phyloP scores from a whole-genome alignment of 2,329 filamentous ascomycete genomes.

The Phyllosticta ampelicida region DNA sequence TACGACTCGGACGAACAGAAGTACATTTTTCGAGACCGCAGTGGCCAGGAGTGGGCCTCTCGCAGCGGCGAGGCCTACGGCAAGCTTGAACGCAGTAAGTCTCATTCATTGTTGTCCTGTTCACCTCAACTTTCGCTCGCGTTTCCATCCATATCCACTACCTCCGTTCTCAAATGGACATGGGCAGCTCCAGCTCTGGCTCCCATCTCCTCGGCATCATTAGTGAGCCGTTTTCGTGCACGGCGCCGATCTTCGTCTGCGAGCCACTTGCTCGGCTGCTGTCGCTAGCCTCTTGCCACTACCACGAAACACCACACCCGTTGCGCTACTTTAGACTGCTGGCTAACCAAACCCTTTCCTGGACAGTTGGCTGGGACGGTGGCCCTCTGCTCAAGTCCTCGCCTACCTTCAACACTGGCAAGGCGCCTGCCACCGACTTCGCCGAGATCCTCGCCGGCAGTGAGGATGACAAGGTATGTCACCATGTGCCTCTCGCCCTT shows the following conservation, averaged over 20 bases:
- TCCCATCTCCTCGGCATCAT: not conserved
- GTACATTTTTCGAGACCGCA: slow-evolving; percentile 42
- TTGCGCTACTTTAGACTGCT: not conserved
- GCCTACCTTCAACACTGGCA: not conserved
- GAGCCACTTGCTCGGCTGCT: not conserved
- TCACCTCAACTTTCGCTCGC: too few species aligned
- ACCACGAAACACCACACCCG: not conserved
- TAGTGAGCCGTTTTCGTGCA: not conserved
- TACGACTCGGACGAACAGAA: slow-evolving; percentile 47
- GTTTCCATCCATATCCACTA: too few species aligned
- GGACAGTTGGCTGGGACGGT: slow-evolving; percentile 6
- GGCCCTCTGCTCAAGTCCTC: slow-evolving; percentile 5
- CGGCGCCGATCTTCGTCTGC: not conserved
- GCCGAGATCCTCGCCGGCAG: slow-evolving; percentile 3
- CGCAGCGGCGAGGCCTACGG: slow-evolving; percentile 42
- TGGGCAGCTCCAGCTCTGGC: not conserved
- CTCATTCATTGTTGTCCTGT: not conserved
- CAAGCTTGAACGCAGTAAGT: slow-evolving; percentile 28
- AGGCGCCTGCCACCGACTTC: slow-evolving; percentile 8
- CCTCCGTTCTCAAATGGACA: not conserved
- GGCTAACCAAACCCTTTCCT: not conserved
- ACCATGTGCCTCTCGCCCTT: not conserved
- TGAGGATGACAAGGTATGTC: not conserved
- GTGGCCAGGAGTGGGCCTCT: slow-evolving; percentile 42
- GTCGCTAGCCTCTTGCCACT: not conserved